Evolutionary conservation across 768 basidiomycete species (phyloP), one percentile per base, ranked within the genome.

Genomic region (Boletellus ananiceps): DNA sequence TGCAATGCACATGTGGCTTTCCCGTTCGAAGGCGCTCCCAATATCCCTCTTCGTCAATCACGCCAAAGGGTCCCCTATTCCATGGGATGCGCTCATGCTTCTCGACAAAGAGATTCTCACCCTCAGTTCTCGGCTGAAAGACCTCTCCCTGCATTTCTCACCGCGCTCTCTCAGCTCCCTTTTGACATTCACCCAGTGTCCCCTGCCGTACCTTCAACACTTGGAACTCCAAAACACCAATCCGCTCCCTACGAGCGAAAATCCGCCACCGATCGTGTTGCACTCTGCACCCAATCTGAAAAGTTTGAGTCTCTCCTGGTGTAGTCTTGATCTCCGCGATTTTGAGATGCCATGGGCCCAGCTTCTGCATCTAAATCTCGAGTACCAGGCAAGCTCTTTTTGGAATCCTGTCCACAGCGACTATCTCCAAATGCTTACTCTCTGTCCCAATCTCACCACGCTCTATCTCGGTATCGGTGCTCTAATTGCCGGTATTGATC

Each of bases 351-450:
- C 65, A 0, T 66, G 67, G 65, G 43, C 36, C 0, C 67, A 68
- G 47, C 52, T 66, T 34, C 58, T 57, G 25, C 45, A 62, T 40
- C 54, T 66, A 2, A 58, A 54, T 32, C 67, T 66, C 35, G 56
- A 65, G 18, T 56, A 66, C 16, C 51, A 66, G 27, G 67, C 65
- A 2, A 56, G 54, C 54, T 27, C 65, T 1, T 60, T 54, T 47
- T 66, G 67, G 67, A 65, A 60, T 19, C 54, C 62, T 2, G 54
- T 58, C 8, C 65, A 66, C 15, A 65, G 52, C 39, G 60, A 69
- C 32, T 65, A 68, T 25, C 57, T 66, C 2, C 40, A 41, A 42
- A 47, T 41, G 39, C 62, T 66, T 34, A 42, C 58, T 18, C 33
- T 34, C 40, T 66, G 67, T 47, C 51, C 57, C 46, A 67, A 65